Evolutionary conservation across 192 early-diverging fungal genomes (phyloP), one percentile per base, ranked within the genome.

Genomic region (Glomus cerebriforme): DNA sequence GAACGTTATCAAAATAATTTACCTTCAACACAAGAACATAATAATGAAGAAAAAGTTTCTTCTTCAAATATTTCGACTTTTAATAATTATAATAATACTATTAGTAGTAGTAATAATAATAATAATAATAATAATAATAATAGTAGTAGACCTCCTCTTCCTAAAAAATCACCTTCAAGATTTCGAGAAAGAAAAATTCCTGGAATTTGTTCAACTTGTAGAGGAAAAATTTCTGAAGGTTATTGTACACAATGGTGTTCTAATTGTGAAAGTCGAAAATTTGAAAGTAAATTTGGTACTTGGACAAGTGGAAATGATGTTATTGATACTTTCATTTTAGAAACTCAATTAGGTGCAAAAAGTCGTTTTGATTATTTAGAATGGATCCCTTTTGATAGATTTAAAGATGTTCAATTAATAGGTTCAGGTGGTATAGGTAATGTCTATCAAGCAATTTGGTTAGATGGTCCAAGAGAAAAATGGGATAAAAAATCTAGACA

Each of bases 191-290:
- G 10, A 0, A 15, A 24, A 68, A 10, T 15, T 67, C 35, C 31
- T 9, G 9, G 22, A 19, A 68, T 2, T 71, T 71, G 69, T 71
- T 10, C 9, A 9, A 29, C 27, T 29, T 71, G 69, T 71, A 24
- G 6, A 27, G 3, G 39, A 71, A 47, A 6, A 19, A 26, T 71
- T 7, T 24, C 24, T 15, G 24, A 13, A 27, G 26, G 69, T 49
- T 71, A 71, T 71, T 71, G 7, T 27, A 34, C 69, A 27, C 24
- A 69, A 47, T 78, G 77, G 77, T 78, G 77, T 69, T 47, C 59
- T 70, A 1, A 12, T 39, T 78, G 77, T 39, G 43, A 78, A 26
- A 24, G n/a, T 19, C 31, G 37, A 69, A 31, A 47, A 24, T 78
- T 78, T 59, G 35, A 67, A 69, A 15, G 7, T 8, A 22, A 58